phyloP scores from a whole-genome alignment of 2,329 filamentous ascomycete species.

The Canariomyces notabilis region DNA sequence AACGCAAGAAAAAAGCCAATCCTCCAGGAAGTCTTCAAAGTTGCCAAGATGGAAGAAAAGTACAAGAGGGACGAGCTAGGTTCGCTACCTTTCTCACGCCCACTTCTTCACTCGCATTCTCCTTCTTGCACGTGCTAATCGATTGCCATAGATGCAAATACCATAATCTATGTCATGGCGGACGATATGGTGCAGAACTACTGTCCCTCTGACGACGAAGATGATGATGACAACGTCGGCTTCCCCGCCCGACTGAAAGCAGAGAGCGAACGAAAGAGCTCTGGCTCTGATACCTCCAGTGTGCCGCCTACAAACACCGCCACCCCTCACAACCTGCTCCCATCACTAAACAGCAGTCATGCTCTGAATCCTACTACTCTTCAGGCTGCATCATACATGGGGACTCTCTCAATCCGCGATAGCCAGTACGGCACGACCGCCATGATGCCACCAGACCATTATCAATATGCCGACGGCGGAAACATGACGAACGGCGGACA shows the following conservation, averaged over 20 bases:
- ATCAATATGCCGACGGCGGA: slow-evolving; percentile 36
- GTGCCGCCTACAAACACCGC: slow-evolving; percentile 32
- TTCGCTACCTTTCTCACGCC: slow-evolving; percentile 29
- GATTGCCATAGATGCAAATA: slow-evolving; percentile 38
- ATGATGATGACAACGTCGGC: slow-evolving; percentile 40
- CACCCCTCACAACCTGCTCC: slow-evolving; percentile 26
- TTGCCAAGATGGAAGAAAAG: slow-evolving; percentile 53
- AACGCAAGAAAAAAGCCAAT: slow-evolving; percentile 52
- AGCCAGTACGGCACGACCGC: slow-evolving; percentile 35
- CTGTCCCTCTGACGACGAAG: slow-evolving; percentile 42
- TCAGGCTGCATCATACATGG: slow-evolving; percentile 35
- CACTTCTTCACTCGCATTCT: neutral
- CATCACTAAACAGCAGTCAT: slow-evolving; percentile 34
- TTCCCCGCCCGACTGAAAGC: neutral
- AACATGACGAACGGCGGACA: slow-evolving; percentile 31
- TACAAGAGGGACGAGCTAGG: slow-evolving; percentile 54
- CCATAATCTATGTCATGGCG: slow-evolving; percentile 46
- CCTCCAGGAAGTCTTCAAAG: slow-evolving; percentile 57
- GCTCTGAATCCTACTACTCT: slow-evolving; percentile 29
- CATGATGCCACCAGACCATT: slow-evolving; percentile 40
- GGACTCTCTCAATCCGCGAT: slow-evolving; percentile 41
- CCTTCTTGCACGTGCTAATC: neutral
- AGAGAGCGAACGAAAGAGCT: neutral
- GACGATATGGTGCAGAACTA: slow-evolving; percentile 48
- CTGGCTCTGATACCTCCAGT: slow-evolving; percentile 28